Evolutionary conservation across 179 eudicot species (phyloP).

Genomic region (Silene noctiflora): DNA sequence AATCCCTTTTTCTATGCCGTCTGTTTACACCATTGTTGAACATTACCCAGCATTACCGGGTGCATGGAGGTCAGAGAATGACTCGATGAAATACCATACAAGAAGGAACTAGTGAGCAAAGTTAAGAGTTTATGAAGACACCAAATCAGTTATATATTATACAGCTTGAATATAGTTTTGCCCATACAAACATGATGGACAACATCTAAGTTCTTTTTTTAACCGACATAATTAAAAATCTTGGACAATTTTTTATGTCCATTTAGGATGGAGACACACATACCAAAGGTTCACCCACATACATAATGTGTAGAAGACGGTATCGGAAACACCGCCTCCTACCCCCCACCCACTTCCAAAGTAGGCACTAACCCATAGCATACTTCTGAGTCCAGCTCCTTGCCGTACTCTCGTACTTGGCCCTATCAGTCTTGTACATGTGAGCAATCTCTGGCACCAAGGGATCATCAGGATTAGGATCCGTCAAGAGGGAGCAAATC

Average conservation of each 20-base stretch:
- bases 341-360: not conserved
- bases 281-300: constrained; percentile 34
- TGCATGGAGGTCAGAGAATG: too few species aligned
- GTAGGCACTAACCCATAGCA: constrained; percentile 36
- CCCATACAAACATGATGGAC: constrained; percentile 29
- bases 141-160: constrained; percentile 29
- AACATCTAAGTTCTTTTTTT: constrained; percentile 27
- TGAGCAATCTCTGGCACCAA: constrained; percentile 45
- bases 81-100: too few species aligned
- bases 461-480: constrained; percentile 45
- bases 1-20: too few species aligned
- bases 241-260: constrained; percentile 33
- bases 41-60: too few species aligned
- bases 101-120: not conserved
- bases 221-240: constrained; percentile 18
- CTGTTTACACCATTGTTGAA: too few species aligned
- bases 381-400: constrained; percentile 52
- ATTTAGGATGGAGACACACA: constrained; percentile 40
- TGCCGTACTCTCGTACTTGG: constrained; percentile 42
- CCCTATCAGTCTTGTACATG: constrained; percentile 47
- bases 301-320: constrained; percentile 26
- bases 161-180: constrained; percentile 29
- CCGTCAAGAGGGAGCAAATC: constrained; percentile 43
- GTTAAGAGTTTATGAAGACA: constrained; percentile 8
- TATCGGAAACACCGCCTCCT: constrained; percentile 20